Percentiles rank a stretch among this genome's conserved stretches.
phyloP scores from a whole-genome alignment of 768 basidiomycete genomes.

The Termitomyces titanicus region DNA sequence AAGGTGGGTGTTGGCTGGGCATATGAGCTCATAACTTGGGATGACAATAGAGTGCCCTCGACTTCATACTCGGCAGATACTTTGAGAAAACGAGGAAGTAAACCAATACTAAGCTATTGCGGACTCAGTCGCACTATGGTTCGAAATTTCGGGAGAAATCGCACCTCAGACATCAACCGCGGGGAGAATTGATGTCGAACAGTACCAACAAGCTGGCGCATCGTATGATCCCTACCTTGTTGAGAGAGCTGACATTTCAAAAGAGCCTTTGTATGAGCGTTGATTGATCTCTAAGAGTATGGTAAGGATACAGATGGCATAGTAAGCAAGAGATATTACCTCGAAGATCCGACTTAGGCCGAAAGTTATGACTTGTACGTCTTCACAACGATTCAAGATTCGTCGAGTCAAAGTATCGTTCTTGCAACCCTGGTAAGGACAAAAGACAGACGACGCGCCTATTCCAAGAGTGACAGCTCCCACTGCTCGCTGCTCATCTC shows the following conservation, averaged over 20 bases:
- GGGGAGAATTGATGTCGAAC: conserved; percentile 77
- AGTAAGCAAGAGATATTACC: conserved; percentile 27
- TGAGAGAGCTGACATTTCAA: conserved; percentile 34
- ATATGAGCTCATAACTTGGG: conserved; percentile 35
- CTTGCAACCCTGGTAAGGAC: conserved; percentile 26
- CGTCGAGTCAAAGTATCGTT: conserved; percentile 20
- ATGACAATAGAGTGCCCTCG: conserved; percentile 39
- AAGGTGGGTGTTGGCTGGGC: conserved; percentile 34
- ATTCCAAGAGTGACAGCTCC: conserved; percentile 43
- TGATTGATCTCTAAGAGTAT: conserved; percentile 41
- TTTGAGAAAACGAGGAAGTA: conserved; percentile 37
- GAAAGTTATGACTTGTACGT: conserved; percentile 30
- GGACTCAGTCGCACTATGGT: conserved; percentile 11
- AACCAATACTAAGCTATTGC: conserved; percentile 15
- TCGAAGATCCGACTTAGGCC: conserved; percentile 40
- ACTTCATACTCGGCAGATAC: conserved; percentile 49
- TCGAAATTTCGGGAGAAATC: conserved; percentile 16
- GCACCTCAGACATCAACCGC: conserved; percentile 45
- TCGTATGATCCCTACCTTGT: background rate
- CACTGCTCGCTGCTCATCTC: conserved; percentile 35
- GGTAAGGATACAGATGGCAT: background rate
- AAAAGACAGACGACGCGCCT: conserved; percentile 48
- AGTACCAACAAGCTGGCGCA: conserved; percentile 52
- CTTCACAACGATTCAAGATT: conserved; percentile 32
- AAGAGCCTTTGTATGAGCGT: conserved; percentile 38